A percentile compares a stretch with the other conserved stretches of the same genome.
These are phyloP conservation scores for Coemansia sp. DNA, from an alignment of 192 early-diverging fungal genomes.

Conservation along the genomic window DNA sequence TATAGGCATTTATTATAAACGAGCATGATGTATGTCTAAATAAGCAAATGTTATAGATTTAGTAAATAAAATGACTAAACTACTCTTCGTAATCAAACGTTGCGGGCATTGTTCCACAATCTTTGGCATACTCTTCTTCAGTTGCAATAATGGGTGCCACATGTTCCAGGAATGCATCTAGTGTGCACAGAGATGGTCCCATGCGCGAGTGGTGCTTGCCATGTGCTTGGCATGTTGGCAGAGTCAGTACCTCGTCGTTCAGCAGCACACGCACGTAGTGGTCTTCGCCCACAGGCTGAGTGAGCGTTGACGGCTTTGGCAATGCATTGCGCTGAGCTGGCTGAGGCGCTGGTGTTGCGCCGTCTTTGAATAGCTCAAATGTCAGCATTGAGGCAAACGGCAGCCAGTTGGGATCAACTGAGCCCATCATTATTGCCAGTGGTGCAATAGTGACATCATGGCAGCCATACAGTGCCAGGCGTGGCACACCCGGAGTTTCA, in stretches of 20 bases:
- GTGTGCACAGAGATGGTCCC: slow-evolving; percentile 43
- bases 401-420: slow-evolving; percentile 17
- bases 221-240: slow-evolving; percentile 26
- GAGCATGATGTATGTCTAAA: background rate
- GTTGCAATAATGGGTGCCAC: slow-evolving; percentile 18
- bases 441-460: slow-evolving; percentile 38
- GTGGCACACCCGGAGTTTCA: slow-evolving; percentile 25
- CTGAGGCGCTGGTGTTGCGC: slow-evolving; percentile 5
- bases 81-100: background rate
- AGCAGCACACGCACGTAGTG: slow-evolving; percentile 38
- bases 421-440: slow-evolving; percentile 28
- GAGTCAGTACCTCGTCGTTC: slow-evolving; percentile 27
- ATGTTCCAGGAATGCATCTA: slow-evolving; percentile 47
- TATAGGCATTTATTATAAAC: too few species aligned
- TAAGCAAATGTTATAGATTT: too few species aligned
- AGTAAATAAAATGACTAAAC: background rate
- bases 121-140: slow-evolving; percentile 13
- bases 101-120: slow-evolving; percentile 23
- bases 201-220: slow-evolving; percentile 39
- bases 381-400: slow-evolving; percentile 44
- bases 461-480: slow-evolving; percentile 31
- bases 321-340: background rate
- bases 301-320: background rate
- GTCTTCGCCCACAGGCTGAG: background rate
- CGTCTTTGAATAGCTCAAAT: slow-evolving; percentile 42